Evolutionary conservation across 371 early-diverging fungal species (phyloP), one percentile per base, ranked within the genome.

Genomic region (Zychaea mexicana): DNA sequence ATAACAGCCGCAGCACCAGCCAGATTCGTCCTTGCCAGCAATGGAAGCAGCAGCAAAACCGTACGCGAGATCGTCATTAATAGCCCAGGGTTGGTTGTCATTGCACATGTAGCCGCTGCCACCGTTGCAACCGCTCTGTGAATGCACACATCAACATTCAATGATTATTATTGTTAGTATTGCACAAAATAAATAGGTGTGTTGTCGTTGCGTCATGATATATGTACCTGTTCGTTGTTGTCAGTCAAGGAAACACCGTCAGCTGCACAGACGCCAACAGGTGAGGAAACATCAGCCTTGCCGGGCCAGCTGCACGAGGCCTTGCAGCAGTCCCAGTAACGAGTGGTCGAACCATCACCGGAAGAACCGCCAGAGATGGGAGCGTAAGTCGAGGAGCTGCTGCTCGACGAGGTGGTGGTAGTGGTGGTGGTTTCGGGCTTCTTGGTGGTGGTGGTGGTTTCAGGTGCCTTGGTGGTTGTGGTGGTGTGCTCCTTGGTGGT

Each of bases 261-360:
- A 10, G 57, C 63, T 17, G 61, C 64, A 67, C 82, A 81, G 12
- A 68, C 54, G n/a, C 62, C 63, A 5, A 78, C 79, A 10, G 77
- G 76, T 12, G 57, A 52, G 13, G 65, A 39, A 10, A 77, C 78
- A 36, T 56, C 28, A 5, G 74, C 73, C 52, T 80, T 81, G 8
- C 67, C 75, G 2, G 65, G 58, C 80, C 80, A 79, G 39, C 73
- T 68, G 39, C 82, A 79, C 21, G 78, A 78, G 15, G 80, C 55
- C 31, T 81, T 81, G 76, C 82, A 81, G 49, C 82, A 81, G 61
- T 81, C 82, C 78, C 81, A 81, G 59, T 81, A 81, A 28, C 75
- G 75, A 8, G 81, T 81, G 0, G 79, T 79, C 12, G 61, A 61
- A 39, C 77, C 81, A 32, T 7, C 30, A 21, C 78, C 78, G n/a